Conservation (phyloP, 140 eudicot species). For the Senecio squalidus region DNA sequence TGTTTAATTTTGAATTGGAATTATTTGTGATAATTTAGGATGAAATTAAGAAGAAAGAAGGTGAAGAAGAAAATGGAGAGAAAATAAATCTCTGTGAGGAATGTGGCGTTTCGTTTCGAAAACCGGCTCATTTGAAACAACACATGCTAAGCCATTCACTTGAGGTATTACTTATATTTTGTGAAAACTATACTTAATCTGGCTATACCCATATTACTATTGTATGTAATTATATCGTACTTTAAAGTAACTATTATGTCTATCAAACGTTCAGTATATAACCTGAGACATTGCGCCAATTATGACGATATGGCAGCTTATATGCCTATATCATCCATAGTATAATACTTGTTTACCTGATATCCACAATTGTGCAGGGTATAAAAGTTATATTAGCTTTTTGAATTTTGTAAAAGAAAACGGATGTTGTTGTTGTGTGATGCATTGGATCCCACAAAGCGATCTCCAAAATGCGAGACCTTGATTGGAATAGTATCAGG, state of each 20-base stretch:
- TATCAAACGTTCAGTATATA: no score
- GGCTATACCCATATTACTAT: no score
- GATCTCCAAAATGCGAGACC: conserved; percentile 99
- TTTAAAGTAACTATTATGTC: no score
- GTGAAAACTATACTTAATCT: no score
- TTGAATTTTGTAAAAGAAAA: conserved; percentile 14
- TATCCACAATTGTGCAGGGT: conserved; percentile 45
- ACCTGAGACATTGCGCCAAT: no score
- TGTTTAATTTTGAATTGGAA: no score
- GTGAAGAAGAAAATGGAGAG: conserved; percentile 15
- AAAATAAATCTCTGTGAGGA: conserved; percentile 50
- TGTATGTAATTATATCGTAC: no score
- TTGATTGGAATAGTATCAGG: conserved; percentile 99
- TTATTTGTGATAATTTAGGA: conserved; percentile 50
- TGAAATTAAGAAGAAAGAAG: conserved; percentile 37
- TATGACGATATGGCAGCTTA: no score
- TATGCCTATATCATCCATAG: no score
- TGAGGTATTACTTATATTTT: conserved; percentile 40
- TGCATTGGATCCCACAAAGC: conserved; percentile 97
- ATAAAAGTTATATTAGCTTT: conserved; percentile 10
- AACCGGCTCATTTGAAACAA: conserved; percentile 84
- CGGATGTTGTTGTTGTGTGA: conserved; percentile 53
- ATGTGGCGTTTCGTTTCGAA: conserved; percentile 72
- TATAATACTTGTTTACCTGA: no score
- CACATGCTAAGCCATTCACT: conserved; percentile 92